Evolutionary conservation across 305 asterid genomes (phyloP), one percentile per base, ranked within the genome.

Genomic region (Lippia alba): DNA sequence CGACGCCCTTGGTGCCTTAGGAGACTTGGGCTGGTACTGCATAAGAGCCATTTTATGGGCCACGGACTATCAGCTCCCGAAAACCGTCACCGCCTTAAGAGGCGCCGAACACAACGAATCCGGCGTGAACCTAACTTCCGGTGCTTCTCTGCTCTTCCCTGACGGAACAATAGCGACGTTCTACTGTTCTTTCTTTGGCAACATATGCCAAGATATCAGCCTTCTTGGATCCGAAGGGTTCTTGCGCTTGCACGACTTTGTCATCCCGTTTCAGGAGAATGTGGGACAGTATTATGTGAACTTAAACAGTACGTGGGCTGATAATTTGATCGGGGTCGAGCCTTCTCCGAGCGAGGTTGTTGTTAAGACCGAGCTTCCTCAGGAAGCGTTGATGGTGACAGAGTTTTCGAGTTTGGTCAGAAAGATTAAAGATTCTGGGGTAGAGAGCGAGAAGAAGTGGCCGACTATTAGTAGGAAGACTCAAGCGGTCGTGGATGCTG

Each of bases 311-410:
- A n/a, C 48, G n/a, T 74, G 79, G 30, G 74, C 78, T 17, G 80
- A 72, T 5, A 56, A 80, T 8, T 67, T 75, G 1, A 73, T 40
- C 5, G 82, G 75, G 54, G 67, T 83, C 62, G 85, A 61, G 66
- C 82, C 85, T 12, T 61, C 56, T 12, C 86, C 92, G 0, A 70
- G 72, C 8, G 89, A 86, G 80, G 73, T 70, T 16, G 33, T 73
- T 44, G 85, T 78, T 1, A 61, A 18, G 3, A 83, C 85, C 1
- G 92, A 88, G 49, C 85, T 90, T 17, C 91, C 96, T 4, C 92
- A 90, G 66, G 95, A 90, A 46, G 95, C 88, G 11, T 75, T 75
- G 2, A 90, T 90, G 95, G 89, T 88, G 76, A 79, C 40, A 71
- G 95, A 90, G 80, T 90, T 90, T 20, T 79, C 89, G 6, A 60